These are phyloP conservation scores for Rhizophora mangle DNA, from an alignment of 345 rosid species.

Conservation along the genomic window DNA sequence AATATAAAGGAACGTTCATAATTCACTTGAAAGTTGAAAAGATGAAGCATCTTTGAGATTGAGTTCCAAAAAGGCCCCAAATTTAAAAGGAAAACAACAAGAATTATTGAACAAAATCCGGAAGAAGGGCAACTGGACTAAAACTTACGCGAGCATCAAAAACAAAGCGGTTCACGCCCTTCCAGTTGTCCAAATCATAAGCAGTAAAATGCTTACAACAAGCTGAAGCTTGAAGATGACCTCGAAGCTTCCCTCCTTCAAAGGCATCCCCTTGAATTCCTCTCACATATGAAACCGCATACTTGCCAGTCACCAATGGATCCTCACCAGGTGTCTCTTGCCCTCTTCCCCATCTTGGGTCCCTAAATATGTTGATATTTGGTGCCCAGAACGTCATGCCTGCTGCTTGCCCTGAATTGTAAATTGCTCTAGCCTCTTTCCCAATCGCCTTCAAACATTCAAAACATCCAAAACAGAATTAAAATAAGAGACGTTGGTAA, in stretches of 20 bases:
- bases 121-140: neutral
- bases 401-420: slow-evolving; percentile 30
- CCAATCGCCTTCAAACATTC: slow-evolving; percentile 21
- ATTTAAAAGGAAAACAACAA: neutral
- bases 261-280: slow-evolving; percentile 33
- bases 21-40: neutral
- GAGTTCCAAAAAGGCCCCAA: neutral
- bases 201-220: slow-evolving; percentile 36
- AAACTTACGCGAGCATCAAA: slow-evolving; percentile 32
- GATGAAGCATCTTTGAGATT: slow-evolving; percentile 16
- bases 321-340: slow-evolving; percentile 36
- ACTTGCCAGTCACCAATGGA: slow-evolving; percentile 24
- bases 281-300: slow-evolving; percentile 31
- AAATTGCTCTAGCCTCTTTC: slow-evolving; percentile 28
- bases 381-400: slow-evolving; percentile 38
- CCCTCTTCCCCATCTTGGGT: slow-evolving; percentile 39
- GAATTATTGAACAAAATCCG: neutral
- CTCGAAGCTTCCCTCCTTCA: slow-evolving; percentile 25
- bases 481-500: neutral
- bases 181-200: slow-evolving; percentile 33
- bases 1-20: neutral
- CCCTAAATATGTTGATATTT: slow-evolving; percentile 31
- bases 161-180: slow-evolving; percentile 28
- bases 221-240: slow-evolving; percentile 36
- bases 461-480: neutral